Percentiles rank a stretch among this genome's conserved stretches.
These are phyloP conservation scores for Lachancea nothofagi DNA, from an alignment of 805 yeast genomes.

Conservation along the genomic window DNA sequence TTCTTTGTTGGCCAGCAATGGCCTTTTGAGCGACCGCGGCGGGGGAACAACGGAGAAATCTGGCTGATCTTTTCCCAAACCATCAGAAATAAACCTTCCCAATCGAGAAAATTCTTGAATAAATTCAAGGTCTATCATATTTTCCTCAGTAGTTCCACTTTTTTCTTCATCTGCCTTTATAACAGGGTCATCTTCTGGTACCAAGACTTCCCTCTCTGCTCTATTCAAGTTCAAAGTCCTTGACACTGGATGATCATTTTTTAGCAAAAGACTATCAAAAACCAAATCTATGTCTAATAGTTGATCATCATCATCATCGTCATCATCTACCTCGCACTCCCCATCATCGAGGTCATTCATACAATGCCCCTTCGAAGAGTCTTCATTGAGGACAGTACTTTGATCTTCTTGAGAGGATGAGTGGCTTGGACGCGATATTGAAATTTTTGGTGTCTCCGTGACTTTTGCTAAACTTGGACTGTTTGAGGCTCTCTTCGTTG, in stretches of 20 bases:
- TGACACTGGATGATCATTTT: slow-evolving; percentile 14
- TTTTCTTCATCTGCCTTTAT: not conserved
- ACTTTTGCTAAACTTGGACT: too few species aligned
- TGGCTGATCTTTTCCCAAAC: not conserved
- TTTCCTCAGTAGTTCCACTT: slow-evolving; percentile 1
- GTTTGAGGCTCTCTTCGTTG: not conserved
- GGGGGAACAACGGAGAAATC: slow-evolving; percentile 13
- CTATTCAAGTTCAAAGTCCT: not conserved
- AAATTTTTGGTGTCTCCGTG: slow-evolving; percentile 1
- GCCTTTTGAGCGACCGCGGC: slow-evolving; percentile 27
- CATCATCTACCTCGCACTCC: slow-evolving; percentile 12
- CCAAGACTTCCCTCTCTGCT: not conserved
- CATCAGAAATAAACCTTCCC: slow-evolving; percentile 18
- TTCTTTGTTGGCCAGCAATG: slow-evolving; percentile 18
- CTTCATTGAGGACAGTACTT: not conserved
- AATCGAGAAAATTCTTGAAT: slow-evolving; percentile 21
- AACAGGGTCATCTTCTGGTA: not conserved
- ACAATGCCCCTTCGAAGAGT: not conserved
- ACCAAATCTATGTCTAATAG: slow-evolving; percentile 29
- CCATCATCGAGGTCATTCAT: slow-evolving; percentile 7
- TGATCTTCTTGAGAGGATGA: not conserved
- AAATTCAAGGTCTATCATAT: slow-evolving; percentile 17
- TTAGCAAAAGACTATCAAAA: slow-evolving; percentile 27
- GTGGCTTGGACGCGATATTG: slow-evolving; percentile 2
- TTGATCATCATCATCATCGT: slow-evolving; percentile 15